phyloP scores from a whole-genome alignment of 2,329 filamentous ascomycete genomes.

The Didymella glomerata region DNA sequence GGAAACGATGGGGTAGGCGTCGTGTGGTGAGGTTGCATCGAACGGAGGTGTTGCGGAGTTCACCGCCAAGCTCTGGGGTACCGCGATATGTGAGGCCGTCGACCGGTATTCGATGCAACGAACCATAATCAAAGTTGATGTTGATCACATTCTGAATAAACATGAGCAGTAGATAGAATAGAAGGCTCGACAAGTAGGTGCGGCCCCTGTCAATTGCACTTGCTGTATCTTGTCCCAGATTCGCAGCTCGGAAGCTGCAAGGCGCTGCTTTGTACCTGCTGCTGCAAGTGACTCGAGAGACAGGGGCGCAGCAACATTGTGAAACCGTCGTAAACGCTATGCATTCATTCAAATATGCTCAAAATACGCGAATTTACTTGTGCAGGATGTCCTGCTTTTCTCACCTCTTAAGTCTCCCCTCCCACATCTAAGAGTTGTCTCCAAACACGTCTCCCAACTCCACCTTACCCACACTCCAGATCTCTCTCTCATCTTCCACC shows the following conservation, averaged over 20 bases:
- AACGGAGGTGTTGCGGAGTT: conserved; percentile 38
- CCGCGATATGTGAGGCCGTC: neutral
- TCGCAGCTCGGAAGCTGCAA: neutral
- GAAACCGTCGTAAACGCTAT: conserved; percentile 9
- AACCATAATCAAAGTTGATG: neutral
- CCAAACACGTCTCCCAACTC: conserved; percentile 71
- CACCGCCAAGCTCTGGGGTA: conserved; percentile 22
- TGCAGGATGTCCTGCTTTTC: conserved; percentile 20
- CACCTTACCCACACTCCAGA: conserved; percentile 93
- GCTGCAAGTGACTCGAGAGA: neutral
- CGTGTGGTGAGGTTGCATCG: conserved; percentile 38
- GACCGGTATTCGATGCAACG: neutral
- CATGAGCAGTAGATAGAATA: neutral
- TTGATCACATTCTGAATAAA: neutral
- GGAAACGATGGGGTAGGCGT: conserved; percentile 23
- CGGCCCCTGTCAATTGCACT: neutral
- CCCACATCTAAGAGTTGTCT: conserved; percentile 24
- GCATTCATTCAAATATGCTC: conserved; percentile 16
- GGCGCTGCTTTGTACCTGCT: neutral
- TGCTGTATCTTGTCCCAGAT: neutral
- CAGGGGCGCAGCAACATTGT: neutral
- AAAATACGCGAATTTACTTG: neutral
- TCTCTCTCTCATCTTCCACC: conserved; percentile 90
- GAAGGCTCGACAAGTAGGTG: neutral
- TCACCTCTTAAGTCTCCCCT: neutral